Evolutionary conservation across 2,329 filamentous ascomycete genomes (phyloP).

Genomic region (Cercospora sojina): DNA sequence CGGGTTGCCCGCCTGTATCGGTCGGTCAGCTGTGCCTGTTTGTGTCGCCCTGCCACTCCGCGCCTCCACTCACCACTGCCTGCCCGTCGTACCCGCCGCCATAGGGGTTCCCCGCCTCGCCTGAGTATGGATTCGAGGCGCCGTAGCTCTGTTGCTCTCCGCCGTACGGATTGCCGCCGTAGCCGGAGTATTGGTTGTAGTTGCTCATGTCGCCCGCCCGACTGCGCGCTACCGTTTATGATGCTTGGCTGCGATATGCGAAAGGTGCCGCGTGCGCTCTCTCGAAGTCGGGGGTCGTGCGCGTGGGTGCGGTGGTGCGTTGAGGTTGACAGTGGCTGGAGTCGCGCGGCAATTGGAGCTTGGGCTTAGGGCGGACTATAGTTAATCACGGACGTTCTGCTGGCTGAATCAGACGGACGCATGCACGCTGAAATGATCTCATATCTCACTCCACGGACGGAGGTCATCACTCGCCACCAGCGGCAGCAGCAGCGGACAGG

Average conservation of each 20-base stretch:
- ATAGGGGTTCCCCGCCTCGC: constrained; percentile 41
- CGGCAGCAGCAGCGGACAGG: not conserved
- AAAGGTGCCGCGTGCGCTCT: not conserved
- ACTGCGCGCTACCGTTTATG: constrained; percentile 9
- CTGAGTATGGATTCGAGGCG: constrained; percentile 37
- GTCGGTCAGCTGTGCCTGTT: constrained; percentile 6
- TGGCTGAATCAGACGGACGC: not conserved
- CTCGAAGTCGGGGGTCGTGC: constrained; percentile 9
- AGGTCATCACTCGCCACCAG: not conserved
- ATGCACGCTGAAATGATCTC: not conserved
- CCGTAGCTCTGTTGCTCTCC: constrained; percentile 58
- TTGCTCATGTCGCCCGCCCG: constrained; percentile 50
- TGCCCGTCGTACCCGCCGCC: constrained; percentile 34
- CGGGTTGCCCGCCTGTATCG: constrained; percentile 3
- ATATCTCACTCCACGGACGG: not conserved
- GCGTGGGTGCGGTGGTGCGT: not conserved
- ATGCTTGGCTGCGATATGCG: constrained; percentile 4
- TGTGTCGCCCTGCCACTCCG: not conserved
- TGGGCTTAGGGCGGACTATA: constrained; percentile 1
- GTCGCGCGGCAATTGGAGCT: not conserved
- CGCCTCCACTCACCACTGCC: constrained; percentile 13
- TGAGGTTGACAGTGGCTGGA: constrained; percentile 4
- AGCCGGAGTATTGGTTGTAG: constrained; percentile 58
- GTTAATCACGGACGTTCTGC: not conserved
- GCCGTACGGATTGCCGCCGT: constrained; percentile 60